A percentile compares a stretch with the other conserved stretches of the same genome.
Conservation (phyloP, 257 asterid genomes). For the Solanum chiquidenum region DNA sequence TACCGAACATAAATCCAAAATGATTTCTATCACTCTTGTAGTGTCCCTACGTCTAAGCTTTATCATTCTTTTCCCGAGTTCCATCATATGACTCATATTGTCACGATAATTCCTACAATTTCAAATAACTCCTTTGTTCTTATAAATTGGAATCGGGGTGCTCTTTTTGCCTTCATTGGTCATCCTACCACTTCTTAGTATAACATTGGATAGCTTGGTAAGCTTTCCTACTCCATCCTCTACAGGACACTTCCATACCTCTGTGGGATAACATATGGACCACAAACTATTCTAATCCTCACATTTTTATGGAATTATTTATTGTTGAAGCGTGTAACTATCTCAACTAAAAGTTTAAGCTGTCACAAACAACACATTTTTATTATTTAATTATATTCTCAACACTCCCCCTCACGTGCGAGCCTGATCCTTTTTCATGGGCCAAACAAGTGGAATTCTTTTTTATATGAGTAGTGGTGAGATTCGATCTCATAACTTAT, state of each 20-base stretch:
- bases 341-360: no score
- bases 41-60: not conserved
- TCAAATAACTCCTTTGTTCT: not conserved
- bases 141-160: not conserved
- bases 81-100: not conserved
- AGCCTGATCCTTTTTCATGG: no score
- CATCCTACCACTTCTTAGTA: not conserved
- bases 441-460: no score
- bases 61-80: not conserved
- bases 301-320: not conserved
- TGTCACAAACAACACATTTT: no score
- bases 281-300: not conserved
- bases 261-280: not conserved
- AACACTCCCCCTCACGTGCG: no score
- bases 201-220: not conserved
- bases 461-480: no score
- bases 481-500: no score
- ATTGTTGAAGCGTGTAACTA: no score
- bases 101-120: not conserved
- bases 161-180: not conserved
- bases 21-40: not conserved
- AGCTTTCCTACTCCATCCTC: not conserved
- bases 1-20: not conserved
- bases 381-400: no score
- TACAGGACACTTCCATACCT: not conserved